Evolutionary conservation across 176 grass and related monocot genomes (phyloP), one percentile per base, ranked within the genome.

Genomic region (Triticum aestivum): DNA sequence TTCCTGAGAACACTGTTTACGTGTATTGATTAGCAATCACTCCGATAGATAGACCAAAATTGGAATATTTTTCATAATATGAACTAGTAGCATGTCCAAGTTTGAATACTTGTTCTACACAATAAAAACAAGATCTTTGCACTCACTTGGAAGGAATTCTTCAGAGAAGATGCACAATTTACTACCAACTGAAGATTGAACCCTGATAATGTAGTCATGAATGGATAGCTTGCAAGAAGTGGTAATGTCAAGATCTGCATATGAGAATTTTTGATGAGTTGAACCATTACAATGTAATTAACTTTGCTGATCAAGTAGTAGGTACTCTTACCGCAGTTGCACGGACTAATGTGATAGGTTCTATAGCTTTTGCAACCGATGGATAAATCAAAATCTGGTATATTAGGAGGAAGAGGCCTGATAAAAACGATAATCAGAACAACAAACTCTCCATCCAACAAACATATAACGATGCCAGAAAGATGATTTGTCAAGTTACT

Each of bases 301-400:
- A 51, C 8, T 32, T 73, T 64, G 14, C 1, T 65, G 63, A 30
- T 79, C 15, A 34, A 20, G 8, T 24, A 75, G 45, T 83, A 61
- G 23, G 79, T 51, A 64, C 2, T 20, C 85, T 91, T 94, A 98
- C 93, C 35, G 96, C 90, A 42, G 90, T 65, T 47, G 78, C 49
- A 69, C 90, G 92, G 13, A 89, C 54, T 82, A 91, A 82, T 78
- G 51, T 87, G 61, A 98, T 80, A 59, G 92, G 93, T 21, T 94
- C 93, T 21, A 88, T 39, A 15, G 63, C 17, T 88, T 91, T 98
- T 69, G 88, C 96, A 68, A 96, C 26, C 7, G 45, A 70, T 62
- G 96, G 90, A 79, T 96, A 98, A 67, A 98, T 51, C 77, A 96
- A 63, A 66, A 98, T 65, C 86, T 98, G 96, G 62, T 88, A 98